Evolutionary conservation across 495 filamentous ascomycete genomes (phyloP), one percentile per base, ranked within the genome.

Genomic region (Lophiostoma macrostomum): DNA sequence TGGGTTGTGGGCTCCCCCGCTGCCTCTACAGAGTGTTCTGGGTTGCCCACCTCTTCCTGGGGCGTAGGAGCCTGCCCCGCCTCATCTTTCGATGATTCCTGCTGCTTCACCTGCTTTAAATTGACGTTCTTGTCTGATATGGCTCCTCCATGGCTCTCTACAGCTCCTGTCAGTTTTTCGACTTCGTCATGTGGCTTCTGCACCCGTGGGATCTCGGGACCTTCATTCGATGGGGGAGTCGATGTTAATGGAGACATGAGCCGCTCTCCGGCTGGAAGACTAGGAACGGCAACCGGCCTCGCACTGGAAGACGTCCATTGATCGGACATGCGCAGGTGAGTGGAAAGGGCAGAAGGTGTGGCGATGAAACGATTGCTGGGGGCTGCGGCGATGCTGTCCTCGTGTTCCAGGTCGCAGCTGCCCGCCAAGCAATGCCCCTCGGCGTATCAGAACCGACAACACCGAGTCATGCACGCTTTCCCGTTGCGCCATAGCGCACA

Each of bases 211-310:
- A 27, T 43, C 11, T 34, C 28, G 38, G 19, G 57, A 24, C 24
- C 52, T 27, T 51, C 58, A 52, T 61, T 18, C 23, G 29, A 14
- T 53, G 53, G 46, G 32, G 53, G 46, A 57, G 53, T 23, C 36
- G 37, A 39, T 29, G n/a, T 62, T 48, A 48, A 48, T 20, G 58
- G 34, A 57, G 58, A 62, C 58, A 62, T 62, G 28, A 36, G 32
- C 58, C 49, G 58, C 36, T 36, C 39, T 56, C 20, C 53, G 53
- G 53, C 58, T 24, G 46, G 43, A 32, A 19, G 11, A 23, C 14
- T 18, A 24, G 30, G 13, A 13, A 23, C 3, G n/a, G 24, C 32
- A 23, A 19, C 19, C 41, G 25, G 45, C 20, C 19, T 35, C 19
- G 10, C 13, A 13, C 30, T 38, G 28, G 18, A 27, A 18, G 37